Evolutionary conservation across 129 eudicot genomes (phyloP), one percentile per base, ranked within the genome.

Genomic region (Centaurea solstitialis): DNA sequence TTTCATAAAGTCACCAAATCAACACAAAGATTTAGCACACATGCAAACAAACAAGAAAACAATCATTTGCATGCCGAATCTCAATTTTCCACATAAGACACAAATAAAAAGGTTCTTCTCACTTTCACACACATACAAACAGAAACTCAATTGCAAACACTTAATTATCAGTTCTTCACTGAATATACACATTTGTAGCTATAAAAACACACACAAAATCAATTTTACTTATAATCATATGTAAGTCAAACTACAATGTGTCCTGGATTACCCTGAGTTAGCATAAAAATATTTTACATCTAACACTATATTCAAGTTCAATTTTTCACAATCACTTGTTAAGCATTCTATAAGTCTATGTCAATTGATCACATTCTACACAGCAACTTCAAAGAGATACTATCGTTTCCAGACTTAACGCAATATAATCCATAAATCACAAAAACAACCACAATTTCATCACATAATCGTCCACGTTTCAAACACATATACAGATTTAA

Each of bases 1-100:
- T 47, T 83, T 43, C 80, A 81, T 72, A 76, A 45, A 53, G 82
- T 17, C 82, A 67, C 74, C 76, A 71, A 38, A 70, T 35, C 66
- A 69, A 67, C 72, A 86, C 61, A 38, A 70, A 41, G 9, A 18
- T 30, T 64, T 28, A 80, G 50, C 7, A 21, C 38, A 68, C 26
- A n/a, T 45, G 43, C 9, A 72, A 62, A 72, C 9, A 74, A 75
- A 72, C 9, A 74, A 75, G 4, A 37, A 13, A 47, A n/a, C 0
- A 8, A 74, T 61, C 45, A 77, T 59, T 23, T 40, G 40, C n/a
- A 61, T 10, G 65, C 41, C 82, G 35, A 59, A n/a, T 72, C 70
- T 43, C 75, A 78, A 4, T 72, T 35, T 64, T 78, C 77, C 62
- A 24, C 37, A 40, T 39, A 40, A 73, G 62, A 41, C 37, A 70